Evolutionary conservation across 73 alveolate genomes (phyloP), one percentile per base, ranked within the genome.

Genomic region (Blepharisma stoltei): DNA sequence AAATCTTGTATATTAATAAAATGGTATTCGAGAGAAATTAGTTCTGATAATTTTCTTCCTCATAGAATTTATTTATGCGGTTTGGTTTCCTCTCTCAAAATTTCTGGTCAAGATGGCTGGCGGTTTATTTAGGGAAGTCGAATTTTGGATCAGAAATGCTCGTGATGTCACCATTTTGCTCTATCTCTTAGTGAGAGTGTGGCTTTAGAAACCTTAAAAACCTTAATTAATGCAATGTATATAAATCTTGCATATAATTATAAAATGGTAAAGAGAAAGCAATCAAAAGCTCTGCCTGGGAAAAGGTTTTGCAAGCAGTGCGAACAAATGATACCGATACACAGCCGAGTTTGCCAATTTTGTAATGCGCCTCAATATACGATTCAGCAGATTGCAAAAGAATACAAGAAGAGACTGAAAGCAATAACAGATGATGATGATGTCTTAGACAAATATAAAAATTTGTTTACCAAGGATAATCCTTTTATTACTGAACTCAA

Each of bases 291-390:
- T 1, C 47, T 60, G 14, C 73, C 73, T 9, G 73, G 73, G 18
- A 60, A 60, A 60, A 14, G 73, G 45, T 60, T 20, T 38, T 60
- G 73, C 45, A 60, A 60, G 23, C 14, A n/a, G 18, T 60, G 73
- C 23, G 14, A 8, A 2, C 37, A 25, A 25, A n/a, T 60, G 38
- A 60, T 60, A 8, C 73, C 73, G 11, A 60, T 60, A 8, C 73
- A 60, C 73, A 14, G 73, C 73, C 73, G 73, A 25, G 73, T 60
- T 9, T 60, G 73, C 23, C 37, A 38, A 2, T 60, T 60, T 25
- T 60, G 73, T 25, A 25, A 25, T n/a, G 73, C 73, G 5, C 73
- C 73, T 25, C 73, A 60, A 60, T 60, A 60, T 47, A 60, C 73
- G 0, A 60, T 60, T n/a, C 73, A 60, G 45, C 73, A 60, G 5